Evolutionary conservation across 1,139 yeast genomes (phyloP), one percentile per base, ranked within the genome.

Genomic region (Scheffersomyces stambukii): DNA sequence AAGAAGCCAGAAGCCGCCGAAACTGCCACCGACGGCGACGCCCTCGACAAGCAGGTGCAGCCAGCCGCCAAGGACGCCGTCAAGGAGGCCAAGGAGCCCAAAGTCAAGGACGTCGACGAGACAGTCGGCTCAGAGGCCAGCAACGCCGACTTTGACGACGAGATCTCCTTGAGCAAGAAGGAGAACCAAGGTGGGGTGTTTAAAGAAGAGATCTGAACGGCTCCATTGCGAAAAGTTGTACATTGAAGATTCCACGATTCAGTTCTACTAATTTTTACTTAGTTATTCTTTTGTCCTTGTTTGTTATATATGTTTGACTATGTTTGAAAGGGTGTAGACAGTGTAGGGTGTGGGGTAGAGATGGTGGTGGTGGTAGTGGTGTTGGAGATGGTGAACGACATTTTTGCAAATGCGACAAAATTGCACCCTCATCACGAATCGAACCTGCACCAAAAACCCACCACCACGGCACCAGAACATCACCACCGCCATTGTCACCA

Each of bases 181-280:
- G 34, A 41, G 35, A 41, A 47, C 33, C 40, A 54, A 35, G 66
- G 67, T 19, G 71, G 72, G 3, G 44, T 65, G 23, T 66, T 66
- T 43, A 66, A 63, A 41, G 73, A 66, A 44, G 72, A 65, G 41
- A 61, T 66, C 38, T 64, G 47, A 30, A 30, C 15, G 16, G 22
- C 6, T 10, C 23, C 14, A 22, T 17, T 30, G 23, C n/a, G n/a
- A n/a, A n/a, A n/a, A n/a, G n/a, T n/a, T n/a, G n/a, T n/a, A n/a
- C n/a, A n/a, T n/a, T n/a, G n/a, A n/a, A n/a, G n/a, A n/a, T n/a
- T n/a, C n/a, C n/a, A n/a, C n/a, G n/a, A n/a, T n/a, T n/a, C n/a
- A n/a, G n/a, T n/a, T n/a, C n/a, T n/a, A n/a, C n/a, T n/a, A n/a
- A 19, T 29, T 10, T 18, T 12, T 16, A 13, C 25, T 29, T 29